phyloP scores from a whole-genome alignment of 2,329 filamentous ascomycete species.

The Nigrograna mackinnonii region DNA sequence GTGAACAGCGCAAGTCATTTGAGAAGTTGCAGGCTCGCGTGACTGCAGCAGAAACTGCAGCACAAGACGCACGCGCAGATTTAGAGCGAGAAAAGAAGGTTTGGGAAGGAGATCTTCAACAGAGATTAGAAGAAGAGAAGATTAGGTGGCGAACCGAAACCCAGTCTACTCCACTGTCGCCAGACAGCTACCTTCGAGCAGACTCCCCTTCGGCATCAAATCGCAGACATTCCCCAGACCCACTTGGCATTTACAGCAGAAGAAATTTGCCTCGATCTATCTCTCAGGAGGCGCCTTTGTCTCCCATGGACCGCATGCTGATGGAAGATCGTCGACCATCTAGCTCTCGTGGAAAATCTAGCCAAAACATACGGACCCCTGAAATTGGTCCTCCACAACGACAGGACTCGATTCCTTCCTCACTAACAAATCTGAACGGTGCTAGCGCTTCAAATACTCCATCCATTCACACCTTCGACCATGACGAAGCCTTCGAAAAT shows the following conservation, averaged over 20 bases:
- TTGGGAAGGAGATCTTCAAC: constrained; percentile 60
- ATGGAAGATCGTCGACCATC: constrained; percentile 40
- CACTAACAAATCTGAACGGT: constrained; percentile 40
- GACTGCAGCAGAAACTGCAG: constrained; percentile 65
- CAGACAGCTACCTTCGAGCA: constrained; percentile 34
- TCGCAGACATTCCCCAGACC: constrained; percentile 46
- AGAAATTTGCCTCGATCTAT: constrained; percentile 32
- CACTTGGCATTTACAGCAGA: constrained; percentile 34
- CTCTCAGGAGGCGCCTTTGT: constrained; percentile 34
- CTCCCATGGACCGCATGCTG: constrained; percentile 40
- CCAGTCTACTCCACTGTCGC: constrained; percentile 28
- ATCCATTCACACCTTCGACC: constrained; percentile 48
- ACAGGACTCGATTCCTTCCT: constrained; percentile 38
- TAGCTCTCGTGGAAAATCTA: constrained; percentile 34
- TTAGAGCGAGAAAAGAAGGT: constrained; percentile 62
- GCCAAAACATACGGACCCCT: constrained; percentile 37
- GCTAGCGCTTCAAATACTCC: constrained; percentile 46
- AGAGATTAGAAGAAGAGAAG: constrained; percentile 68
- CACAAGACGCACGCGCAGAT: constrained; percentile 61
- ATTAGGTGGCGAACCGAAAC: constrained; percentile 59
- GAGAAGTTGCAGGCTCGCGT: constrained; percentile 67
- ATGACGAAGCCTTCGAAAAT: constrained; percentile 57
- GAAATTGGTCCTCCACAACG: constrained; percentile 34
- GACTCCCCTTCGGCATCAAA: constrained; percentile 41
- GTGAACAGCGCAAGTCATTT: constrained; percentile 61